Evolutionary conservation across 768 basidiomycete species (phyloP).

Genomic region (Russula sp.): DNA sequence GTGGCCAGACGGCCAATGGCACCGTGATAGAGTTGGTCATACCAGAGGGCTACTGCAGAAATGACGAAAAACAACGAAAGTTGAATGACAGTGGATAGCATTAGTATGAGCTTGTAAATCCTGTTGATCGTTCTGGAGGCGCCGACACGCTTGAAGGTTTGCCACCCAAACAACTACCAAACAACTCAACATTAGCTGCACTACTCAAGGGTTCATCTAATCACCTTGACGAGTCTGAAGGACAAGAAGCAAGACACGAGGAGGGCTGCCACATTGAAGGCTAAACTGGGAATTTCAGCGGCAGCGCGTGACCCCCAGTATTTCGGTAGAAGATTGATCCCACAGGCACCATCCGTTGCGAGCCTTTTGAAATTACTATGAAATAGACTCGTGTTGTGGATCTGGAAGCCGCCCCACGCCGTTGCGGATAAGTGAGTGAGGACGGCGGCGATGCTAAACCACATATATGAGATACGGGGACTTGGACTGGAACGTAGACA

Average conservation of each 20-base stretch:
- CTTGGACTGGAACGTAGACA: slow-evolving; percentile 3
- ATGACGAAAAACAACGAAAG: slow-evolving; percentile 75
- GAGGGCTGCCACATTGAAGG: slow-evolving; percentile 55
- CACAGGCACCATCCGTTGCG: slow-evolving; percentile 62
- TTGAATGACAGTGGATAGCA: slow-evolving; percentile 66
- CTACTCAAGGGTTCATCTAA: not conserved
- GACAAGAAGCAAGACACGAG: slow-evolving; percentile 58
- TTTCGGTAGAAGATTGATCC: slow-evolving; percentile 45
- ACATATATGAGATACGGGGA: not conserved
- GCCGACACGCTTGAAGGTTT: slow-evolving; percentile 82
- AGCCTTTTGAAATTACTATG: slow-evolving; percentile 48
- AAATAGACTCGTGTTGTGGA: slow-evolving; percentile 54
- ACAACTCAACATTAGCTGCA: not conserved
- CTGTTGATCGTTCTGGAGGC: slow-evolving; percentile 69
- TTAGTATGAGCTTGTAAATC: slow-evolving; percentile 65
- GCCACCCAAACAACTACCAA: slow-evolving; percentile 68
- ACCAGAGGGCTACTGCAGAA: slow-evolving; percentile 63
- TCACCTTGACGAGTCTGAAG: slow-evolving; percentile 70
- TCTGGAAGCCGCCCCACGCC: slow-evolving; percentile 65
- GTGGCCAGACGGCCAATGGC: slow-evolving; percentile 49
- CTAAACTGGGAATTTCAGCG: slow-evolving; percentile 61
- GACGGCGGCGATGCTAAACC: slow-evolving; percentile 50
- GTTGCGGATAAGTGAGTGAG: slow-evolving; percentile 70
- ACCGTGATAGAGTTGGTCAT: slow-evolving; percentile 69
- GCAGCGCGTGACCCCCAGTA: slow-evolving; percentile 59